Base-by-base conservation (phyloP, 2,329 filamentous ascomycete genomes). In the Penicillium sp. region DNA sequence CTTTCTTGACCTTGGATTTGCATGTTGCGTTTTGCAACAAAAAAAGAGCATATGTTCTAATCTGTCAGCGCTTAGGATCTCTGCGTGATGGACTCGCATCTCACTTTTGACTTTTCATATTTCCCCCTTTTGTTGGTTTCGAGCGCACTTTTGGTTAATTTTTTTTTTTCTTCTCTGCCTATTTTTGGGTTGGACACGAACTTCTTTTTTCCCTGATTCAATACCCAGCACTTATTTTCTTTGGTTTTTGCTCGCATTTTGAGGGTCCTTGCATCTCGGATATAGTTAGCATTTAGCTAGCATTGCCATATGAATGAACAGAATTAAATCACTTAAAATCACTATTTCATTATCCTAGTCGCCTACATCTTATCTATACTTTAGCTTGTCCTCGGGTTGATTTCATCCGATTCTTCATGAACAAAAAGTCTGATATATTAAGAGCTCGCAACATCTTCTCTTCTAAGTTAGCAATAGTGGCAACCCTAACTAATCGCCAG, bases 41-140 rank as follows among this genome's bases (percentile, higher is more conserved):
- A 23, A 39, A 40, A 46, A 50, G 31, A 46, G 9, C 44, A 50
- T 21, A 2, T 46, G 38, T 57, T 65, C 62, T 65, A 55, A 64
- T 64, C 36, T 33, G 36, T 50, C 39, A 57, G 45, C 39, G 53
- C 44, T 51, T 62, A 61, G 60, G 55, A 59, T 56, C 47, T 45
- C 49, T 60, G 43, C 59, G 49, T 65, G 62, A 65, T 64, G 49
- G 40, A 40, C 46, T 55, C 31, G 39, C 53, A 49, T 46, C 19
- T 51, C 39, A 39, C 23, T 41, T 53, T 33, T 59, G 31, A 27
- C 16, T 29, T 39, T 40, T 41, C 3, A 50, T 21, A 45, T 55
- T 54, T 43, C 29, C 34, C 36, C 43, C 11, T 44, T 50, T 36
- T 44, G 39, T 56, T 58, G 53, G 44, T 57, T 65, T 63, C 53